Conservation (phyloP, 495 filamentous ascomycete genomes). For the Evansstolkia leycettana region DNA sequence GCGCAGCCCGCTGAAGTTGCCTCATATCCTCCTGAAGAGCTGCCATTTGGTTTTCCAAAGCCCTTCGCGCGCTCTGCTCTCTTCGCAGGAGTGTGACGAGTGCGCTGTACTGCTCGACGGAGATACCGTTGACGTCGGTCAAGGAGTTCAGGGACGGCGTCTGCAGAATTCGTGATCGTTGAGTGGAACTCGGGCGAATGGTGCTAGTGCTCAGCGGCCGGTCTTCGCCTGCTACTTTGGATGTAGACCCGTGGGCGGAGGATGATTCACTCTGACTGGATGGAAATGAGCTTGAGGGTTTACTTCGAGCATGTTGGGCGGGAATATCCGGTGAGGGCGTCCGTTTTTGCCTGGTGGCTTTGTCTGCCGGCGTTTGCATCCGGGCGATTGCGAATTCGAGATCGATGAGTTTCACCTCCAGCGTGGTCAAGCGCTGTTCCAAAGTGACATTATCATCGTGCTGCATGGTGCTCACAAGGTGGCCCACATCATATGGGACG, state of each 20-base stretch:
- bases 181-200: conserved; percentile 22
- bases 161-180: conserved; percentile 17
- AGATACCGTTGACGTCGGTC: conserved; percentile 26
- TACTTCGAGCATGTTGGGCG: conserved; percentile 11
- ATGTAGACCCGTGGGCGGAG: conserved; percentile 8
- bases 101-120: conserved; percentile 44
- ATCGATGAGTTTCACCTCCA: conserved; percentile 44
- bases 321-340: conserved; percentile 5
- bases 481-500: conserved; percentile 29
- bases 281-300: conserved; percentile 8
- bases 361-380: conserved; percentile 20
- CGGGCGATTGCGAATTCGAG: conserved; percentile 42
- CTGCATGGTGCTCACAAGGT: conserved; percentile 30
- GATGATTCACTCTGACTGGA: conserved; percentile 13
- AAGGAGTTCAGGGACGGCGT: conserved; percentile 22
- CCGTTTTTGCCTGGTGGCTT: conserved; percentile 7
- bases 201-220: conserved; percentile 30
- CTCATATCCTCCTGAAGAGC: conserved; percentile 39
- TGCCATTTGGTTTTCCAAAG: conserved; percentile 39
- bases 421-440: conserved; percentile 38
- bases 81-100: conserved; percentile 42
- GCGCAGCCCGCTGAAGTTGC: conserved; percentile 21
- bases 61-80: conserved; percentile 42
- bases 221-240: conserved; percentile 5
- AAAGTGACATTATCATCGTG: conserved; percentile 33